phyloP scores from a whole-genome alignment of 176 grass and related monocot species.

The Oryza punctata region DNA sequence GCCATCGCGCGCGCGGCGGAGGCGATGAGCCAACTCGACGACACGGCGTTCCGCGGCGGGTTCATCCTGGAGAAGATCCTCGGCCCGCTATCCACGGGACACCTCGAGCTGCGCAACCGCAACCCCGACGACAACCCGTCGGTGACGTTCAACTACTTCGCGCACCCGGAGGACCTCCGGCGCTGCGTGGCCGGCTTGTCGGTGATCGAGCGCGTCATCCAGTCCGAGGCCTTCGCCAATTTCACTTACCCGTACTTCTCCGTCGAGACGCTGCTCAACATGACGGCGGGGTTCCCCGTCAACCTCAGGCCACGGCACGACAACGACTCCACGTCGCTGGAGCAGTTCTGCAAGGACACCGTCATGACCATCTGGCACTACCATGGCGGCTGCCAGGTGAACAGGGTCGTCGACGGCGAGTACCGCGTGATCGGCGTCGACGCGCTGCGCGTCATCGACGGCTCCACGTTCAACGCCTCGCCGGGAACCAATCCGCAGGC shows the following conservation, averaged over 20 bases:
- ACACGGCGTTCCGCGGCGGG: constrained; percentile 60
- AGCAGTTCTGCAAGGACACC: constrained; percentile 84
- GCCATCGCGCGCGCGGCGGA: constrained; percentile 59
- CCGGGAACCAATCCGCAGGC: constrained; percentile 92
- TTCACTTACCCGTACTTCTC: constrained; percentile 57
- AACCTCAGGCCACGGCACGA: constrained; percentile 68
- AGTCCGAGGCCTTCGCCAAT: constrained; percentile 46
- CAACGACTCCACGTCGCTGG: constrained; percentile 58
- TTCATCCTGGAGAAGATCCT: constrained; percentile 85
- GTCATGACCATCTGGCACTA: constrained; percentile 94
- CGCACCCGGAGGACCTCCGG: constrained; percentile 65
- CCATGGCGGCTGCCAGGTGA: constrained; percentile 80
- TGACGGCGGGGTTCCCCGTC: constrained; percentile 57
- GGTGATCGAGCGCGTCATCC: constrained; percentile 62
- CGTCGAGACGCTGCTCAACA: constrained; percentile 48
- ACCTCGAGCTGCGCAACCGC: constrained; percentile 63
- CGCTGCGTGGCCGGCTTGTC: constrained; percentile 63
- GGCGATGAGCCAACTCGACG: constrained; percentile 48
- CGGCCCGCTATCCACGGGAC: constrained; percentile 71
- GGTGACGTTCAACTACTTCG: constrained; percentile 98
- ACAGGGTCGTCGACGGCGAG: constrained; percentile 71
- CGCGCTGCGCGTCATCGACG: constrained; percentile 78
- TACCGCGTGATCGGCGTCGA: constrained; percentile 64
- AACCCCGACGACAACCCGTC: constrained; percentile 75
- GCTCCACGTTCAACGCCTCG: constrained; percentile 75